Evolutionary conservation across 2,329 filamentous ascomycete genomes (phyloP).

Genomic region (Pseudocercospora pini-densiflorae): DNA sequence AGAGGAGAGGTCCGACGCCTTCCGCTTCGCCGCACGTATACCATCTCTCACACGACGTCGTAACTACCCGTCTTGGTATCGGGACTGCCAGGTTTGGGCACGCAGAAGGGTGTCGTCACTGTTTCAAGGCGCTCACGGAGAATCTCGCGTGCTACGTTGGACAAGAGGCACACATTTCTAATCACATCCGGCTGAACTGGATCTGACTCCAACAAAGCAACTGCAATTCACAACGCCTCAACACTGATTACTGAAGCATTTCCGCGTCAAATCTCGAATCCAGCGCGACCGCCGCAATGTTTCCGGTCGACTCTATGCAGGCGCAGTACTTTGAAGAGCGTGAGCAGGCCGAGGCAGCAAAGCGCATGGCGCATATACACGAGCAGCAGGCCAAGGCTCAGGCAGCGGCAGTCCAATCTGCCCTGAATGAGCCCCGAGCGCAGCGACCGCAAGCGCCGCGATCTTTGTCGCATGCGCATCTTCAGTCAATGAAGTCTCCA

Average conservation of each 20-base stretch:
- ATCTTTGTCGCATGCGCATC: conserved; percentile 9
- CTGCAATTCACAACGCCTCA: not conserved
- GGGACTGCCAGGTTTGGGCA: not conserved
- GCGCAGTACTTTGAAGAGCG: conserved; percentile 41
- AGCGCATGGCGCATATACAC: conserved; percentile 29
- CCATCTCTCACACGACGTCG: not conserved
- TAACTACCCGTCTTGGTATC: not conserved
- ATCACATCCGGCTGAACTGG: not conserved
- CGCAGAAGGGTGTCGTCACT: not conserved
- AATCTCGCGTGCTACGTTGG: not conserved
- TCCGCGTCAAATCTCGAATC: not conserved
- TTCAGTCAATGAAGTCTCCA: conserved; percentile 4
- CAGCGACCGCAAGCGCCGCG: conserved; percentile 22
- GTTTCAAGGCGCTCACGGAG: not conserved
- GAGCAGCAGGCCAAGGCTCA: conserved; percentile 29
- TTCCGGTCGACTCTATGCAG: conserved; percentile 39
- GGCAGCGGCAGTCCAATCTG: conserved; percentile 15
- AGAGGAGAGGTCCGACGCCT: not conserved
- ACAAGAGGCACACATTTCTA: conserved; percentile 3
- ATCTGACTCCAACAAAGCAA: not conserved
- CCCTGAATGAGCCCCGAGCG: conserved; percentile 21
- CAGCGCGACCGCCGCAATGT: conserved; percentile 31
- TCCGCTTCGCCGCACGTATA: conserved; percentile 7
- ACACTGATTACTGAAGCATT: not conserved
- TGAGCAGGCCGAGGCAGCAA: conserved; percentile 31